phyloP scores from a whole-genome alignment of 1,139 yeast genomes.

The Debaryomyces singareniensis region DNA sequence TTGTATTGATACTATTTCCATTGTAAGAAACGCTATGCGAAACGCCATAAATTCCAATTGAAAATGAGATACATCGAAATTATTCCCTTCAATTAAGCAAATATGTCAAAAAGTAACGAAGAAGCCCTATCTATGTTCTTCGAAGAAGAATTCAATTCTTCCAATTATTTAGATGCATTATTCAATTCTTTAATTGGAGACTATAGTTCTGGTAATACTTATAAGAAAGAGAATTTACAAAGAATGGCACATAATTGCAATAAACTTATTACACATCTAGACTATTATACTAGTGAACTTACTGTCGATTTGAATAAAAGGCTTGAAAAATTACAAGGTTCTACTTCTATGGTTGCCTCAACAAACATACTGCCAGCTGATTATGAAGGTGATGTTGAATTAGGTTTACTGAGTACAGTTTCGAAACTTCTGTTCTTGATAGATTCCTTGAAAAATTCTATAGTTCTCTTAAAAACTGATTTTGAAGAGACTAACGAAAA shows the following conservation, averaged over 20 bases:
- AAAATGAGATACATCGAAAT: no score
- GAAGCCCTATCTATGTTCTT: constrained; percentile 32
- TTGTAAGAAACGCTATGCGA: constrained; percentile 2
- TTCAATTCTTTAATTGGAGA: constrained; percentile 19
- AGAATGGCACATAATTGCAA: constrained; percentile 25
- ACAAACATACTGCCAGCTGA: neutral
- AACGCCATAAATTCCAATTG: no score
- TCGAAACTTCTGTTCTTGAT: constrained; percentile 60
- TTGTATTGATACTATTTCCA: constrained; percentile 30
- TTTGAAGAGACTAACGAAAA: constrained; percentile 24
- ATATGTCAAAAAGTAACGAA: constrained; percentile 5
- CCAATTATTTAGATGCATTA: constrained; percentile 32
- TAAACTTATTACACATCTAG: constrained; percentile 49
- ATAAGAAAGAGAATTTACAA: constrained; percentile 19
- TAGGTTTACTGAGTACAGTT: constrained; percentile 4
- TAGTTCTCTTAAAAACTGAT: constrained; percentile 48
- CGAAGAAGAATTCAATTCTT: constrained; percentile 32
- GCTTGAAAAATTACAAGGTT: constrained; percentile 35
- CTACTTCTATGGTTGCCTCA: constrained; percentile 30
- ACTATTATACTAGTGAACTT: constrained; percentile 53
- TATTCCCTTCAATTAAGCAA: neutral
- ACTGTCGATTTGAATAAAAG: constrained; percentile 44
- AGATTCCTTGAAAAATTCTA: constrained; percentile 52
- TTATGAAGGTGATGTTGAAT: constrained; percentile 5
- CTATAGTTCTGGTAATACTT: constrained; percentile 9